These are phyloP conservation scores for Penicillium goetzii DNA, from an alignment of 495 filamentous ascomycete species.

Conservation along the genomic window DNA sequence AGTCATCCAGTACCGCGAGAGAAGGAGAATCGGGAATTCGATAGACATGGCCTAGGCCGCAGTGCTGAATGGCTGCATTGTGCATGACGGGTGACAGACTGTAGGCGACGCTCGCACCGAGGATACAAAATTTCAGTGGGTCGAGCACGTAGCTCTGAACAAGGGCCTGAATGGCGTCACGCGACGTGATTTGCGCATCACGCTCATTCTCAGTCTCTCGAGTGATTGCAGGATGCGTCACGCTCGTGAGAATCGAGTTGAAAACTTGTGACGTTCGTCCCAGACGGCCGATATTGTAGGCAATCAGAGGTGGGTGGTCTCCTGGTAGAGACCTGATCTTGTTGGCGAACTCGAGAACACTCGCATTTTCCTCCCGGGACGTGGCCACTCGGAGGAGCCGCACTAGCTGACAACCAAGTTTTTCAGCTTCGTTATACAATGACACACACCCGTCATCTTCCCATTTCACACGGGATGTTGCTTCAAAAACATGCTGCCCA, in stretches of 20 bases:
- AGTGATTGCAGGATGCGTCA: conserved; percentile 67
- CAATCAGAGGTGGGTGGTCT: conserved; percentile 60
- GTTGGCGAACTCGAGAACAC: conserved; percentile 58
- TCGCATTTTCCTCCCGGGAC: conserved; percentile 60
- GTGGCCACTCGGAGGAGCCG: conserved; percentile 67
- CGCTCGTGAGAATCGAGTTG: conserved; percentile 67
- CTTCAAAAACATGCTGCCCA: conserved; percentile 61
- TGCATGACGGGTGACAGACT: conserved; percentile 82
- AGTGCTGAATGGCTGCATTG: conserved; percentile 70
- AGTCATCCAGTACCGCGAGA: conserved; percentile 63
- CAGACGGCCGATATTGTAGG: conserved; percentile 71
- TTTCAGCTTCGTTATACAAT: conserved; percentile 59
- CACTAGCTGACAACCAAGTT: conserved; percentile 70
- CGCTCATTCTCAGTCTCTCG: conserved; percentile 30
- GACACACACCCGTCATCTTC: conserved; percentile 59
- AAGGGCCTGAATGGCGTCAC: conserved; percentile 59
- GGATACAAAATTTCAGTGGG: conserved; percentile 74
- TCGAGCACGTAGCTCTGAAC: conserved; percentile 61
- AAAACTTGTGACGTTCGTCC: conserved; percentile 70
- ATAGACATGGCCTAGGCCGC: conserved; percentile 74
- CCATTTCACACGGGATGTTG: conserved; percentile 61
- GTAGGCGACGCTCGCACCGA: conserved; percentile 73
- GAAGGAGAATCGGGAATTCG: conserved; percentile 65
- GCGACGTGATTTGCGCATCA: conserved; percentile 55
- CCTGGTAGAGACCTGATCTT: conserved; percentile 46